Evolutionary conservation across 495 filamentous ascomycete species (phyloP).

Genomic region (Lindgomyces ingoldianus): DNA sequence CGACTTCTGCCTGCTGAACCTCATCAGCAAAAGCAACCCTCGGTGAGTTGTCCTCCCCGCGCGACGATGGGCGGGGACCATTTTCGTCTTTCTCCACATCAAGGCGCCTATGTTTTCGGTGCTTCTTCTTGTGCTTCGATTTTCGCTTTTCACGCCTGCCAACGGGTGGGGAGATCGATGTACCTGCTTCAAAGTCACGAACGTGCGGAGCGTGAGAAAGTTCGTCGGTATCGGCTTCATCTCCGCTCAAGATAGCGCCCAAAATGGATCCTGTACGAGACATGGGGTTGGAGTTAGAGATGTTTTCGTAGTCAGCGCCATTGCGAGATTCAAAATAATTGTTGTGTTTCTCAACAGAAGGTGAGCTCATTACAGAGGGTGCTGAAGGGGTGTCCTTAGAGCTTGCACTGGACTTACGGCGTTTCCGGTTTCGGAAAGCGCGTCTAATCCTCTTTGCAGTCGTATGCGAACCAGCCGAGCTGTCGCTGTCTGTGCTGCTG

Average conservation of each 20-base stretch:
- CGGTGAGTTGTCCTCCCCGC: not conserved
- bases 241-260: constrained; percentile 49
- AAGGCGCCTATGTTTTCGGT: constrained; percentile 42
- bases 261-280: constrained; percentile 37
- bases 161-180: constrained; percentile 20
- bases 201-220: constrained; percentile 36
- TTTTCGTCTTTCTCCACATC: constrained; percentile 24
- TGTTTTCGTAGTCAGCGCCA: constrained; percentile 13
- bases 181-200: constrained; percentile 50
- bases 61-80: not conserved
- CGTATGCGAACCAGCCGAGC: constrained; percentile 67
- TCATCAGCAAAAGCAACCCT: constrained; percentile 46
- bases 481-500: constrained; percentile 66
- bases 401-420: constrained; percentile 72
- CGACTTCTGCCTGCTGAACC: constrained; percentile 21
- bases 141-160: constrained; percentile 30
- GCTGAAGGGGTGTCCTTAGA: constrained; percentile 61
- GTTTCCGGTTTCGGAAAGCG: constrained; percentile 64
- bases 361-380: constrained; percentile 48
- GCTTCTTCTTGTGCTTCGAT: constrained; percentile 43
- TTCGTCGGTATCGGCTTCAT: constrained; percentile 53
- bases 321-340: constrained; percentile 29
- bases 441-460: constrained; percentile 73
- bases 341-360: constrained; percentile 38
- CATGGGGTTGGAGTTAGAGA: constrained; percentile 7